Evolutionary conservation across 1,139 yeast genomes (phyloP).

Genomic region (Sugiyamaella paludigena): DNA sequence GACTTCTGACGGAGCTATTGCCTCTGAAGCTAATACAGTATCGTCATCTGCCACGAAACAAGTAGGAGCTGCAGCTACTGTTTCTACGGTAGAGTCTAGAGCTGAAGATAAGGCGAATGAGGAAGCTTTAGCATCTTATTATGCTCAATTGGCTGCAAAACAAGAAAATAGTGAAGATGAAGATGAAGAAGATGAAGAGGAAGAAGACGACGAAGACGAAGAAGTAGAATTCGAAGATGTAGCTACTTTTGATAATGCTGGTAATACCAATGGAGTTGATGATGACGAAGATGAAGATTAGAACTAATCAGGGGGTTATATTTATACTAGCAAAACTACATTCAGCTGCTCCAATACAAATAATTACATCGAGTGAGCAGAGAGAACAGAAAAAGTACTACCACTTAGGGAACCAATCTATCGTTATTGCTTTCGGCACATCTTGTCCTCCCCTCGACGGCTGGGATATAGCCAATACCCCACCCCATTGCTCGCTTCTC

Average conservation of each 20-base stretch:
- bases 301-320: slow-evolving; percentile 23
- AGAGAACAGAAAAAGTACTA: too few species aligned
- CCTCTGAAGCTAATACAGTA: slow-evolving; percentile 17
- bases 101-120: slow-evolving; percentile 43
- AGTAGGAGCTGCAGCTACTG: not conserved
- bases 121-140: slow-evolving; percentile 76
- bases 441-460: too few species aligned
- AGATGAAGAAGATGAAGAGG: slow-evolving; percentile 47
- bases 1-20: slow-evolving; percentile 36
- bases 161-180: slow-evolving; percentile 56
- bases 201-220: slow-evolving; percentile 63
- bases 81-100: not conserved
- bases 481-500: too few species aligned
- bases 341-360: too few species aligned
- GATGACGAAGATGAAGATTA: slow-evolving; percentile 35
- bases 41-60: slow-evolving; percentile 23
- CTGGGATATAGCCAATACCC: too few species aligned
- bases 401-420: too few species aligned
- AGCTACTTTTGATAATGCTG: slow-evolving; percentile 26
- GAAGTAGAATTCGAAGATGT: slow-evolving; percentile 58
- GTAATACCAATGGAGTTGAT: slow-evolving; percentile 22
- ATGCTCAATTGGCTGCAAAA: slow-evolving; percentile 64
- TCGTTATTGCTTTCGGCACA: too few species aligned
- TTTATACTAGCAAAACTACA: too few species aligned
- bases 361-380: too few species aligned